Percentiles rank a stretch among this genome's conserved stretches.
Conservation (phyloP, 2,329 filamentous ascomycete genomes). For the Dactylellina cionopaga region DNA sequence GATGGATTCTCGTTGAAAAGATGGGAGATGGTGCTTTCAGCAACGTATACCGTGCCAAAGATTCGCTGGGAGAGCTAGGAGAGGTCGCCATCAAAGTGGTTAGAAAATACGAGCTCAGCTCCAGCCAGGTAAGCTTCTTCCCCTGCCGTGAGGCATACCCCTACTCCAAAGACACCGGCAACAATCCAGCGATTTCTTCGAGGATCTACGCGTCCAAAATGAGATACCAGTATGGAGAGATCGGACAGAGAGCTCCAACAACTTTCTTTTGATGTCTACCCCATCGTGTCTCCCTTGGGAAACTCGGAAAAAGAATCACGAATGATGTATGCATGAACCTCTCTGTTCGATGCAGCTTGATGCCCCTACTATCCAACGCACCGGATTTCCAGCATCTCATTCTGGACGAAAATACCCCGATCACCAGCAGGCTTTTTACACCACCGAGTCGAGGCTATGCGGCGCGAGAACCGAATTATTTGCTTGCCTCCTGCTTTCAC, state of each 20-base stretch:
- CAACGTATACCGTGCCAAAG: slow-evolving; percentile 92
- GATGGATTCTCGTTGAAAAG: slow-evolving; percentile 89
- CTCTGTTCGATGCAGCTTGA: slow-evolving; percentile 50
- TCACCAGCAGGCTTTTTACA: not conserved
- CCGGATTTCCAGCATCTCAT: slow-evolving; percentile 15
- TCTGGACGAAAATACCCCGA: slow-evolving; percentile 4
- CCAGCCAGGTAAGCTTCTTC: slow-evolving; percentile 83
- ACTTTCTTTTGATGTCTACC: slow-evolving; percentile 49
- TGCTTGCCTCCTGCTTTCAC: slow-evolving; percentile 47
- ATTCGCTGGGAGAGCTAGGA: slow-evolving; percentile 74
- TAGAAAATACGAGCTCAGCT: slow-evolving; percentile 98
- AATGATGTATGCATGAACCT: slow-evolving; percentile 19
- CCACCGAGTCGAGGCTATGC: not conserved
- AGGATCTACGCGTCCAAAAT: slow-evolving; percentile 23
- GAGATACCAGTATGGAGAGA: slow-evolving; percentile 24
- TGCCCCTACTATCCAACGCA: slow-evolving; percentile 42
- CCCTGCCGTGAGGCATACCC: not conserved
- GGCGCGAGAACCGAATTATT: slow-evolving; percentile 6
- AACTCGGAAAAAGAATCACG: not conserved
- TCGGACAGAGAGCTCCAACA: slow-evolving; percentile 52
- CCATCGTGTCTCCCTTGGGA: slow-evolving; percentile 8
- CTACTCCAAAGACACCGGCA: not conserved
- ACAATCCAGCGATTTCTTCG: slow-evolving; percentile 7
- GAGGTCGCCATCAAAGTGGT: slow-evolving; percentile 99
- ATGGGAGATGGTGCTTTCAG: slow-evolving; percentile 99